A percentile compares a stretch with the other conserved stretches of the same genome.
These are phyloP conservation scores for Cylindrotheca fusiformis DNA, from an alignment of 108 stramenopile genomes.

Conservation along the genomic window DNA sequence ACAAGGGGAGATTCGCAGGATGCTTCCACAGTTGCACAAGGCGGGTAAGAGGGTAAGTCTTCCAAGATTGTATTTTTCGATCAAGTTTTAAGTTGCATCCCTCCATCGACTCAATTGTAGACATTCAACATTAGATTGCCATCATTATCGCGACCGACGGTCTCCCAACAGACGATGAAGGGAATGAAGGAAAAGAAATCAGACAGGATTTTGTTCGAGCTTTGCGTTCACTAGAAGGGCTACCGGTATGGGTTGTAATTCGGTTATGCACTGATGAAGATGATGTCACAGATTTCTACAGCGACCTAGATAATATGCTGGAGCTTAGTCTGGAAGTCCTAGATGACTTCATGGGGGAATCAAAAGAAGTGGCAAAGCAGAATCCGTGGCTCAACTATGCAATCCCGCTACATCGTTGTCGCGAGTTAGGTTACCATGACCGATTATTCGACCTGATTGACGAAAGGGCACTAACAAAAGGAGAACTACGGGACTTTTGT, in stretches of 20 bases:
- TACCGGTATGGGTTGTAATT: slow-evolving; percentile 62
- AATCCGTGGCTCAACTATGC: slow-evolving; percentile 70
- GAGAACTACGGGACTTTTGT: slow-evolving; percentile 64
- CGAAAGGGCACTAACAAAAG: slow-evolving; percentile 58
- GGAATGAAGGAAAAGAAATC: slow-evolving; percentile 26
- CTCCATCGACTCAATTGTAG: neutral
- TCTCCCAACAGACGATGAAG: slow-evolving; percentile 61
- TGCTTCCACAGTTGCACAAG: slow-evolving; percentile 11
- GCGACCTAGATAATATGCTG: slow-evolving; percentile 47
- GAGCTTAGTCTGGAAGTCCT: slow-evolving; percentile 63
- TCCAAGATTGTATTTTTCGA: neutral
- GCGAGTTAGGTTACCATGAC: slow-evolving; percentile 54
- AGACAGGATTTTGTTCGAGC: slow-evolving; percentile 34
- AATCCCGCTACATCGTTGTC: slow-evolving; percentile 49
- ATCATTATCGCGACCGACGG: slow-evolving; percentile 72
- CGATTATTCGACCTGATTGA: slow-evolving; percentile 73
- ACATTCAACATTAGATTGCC: slow-evolving; percentile 10
- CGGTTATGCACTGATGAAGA: slow-evolving; percentile 70
- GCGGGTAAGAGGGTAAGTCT: slow-evolving; percentile 11
- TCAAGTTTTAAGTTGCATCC: neutral
- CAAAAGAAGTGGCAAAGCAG: slow-evolving; percentile 45
- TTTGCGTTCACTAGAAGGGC: slow-evolving; percentile 28
- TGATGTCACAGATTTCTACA: slow-evolving; percentile 50
- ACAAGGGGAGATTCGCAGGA: slow-evolving; percentile 6
- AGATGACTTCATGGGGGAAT: slow-evolving; percentile 66